Evolutionary conservation across 306 rosid genomes (phyloP).

Genomic region (Begonia peltatifolia): DNA sequence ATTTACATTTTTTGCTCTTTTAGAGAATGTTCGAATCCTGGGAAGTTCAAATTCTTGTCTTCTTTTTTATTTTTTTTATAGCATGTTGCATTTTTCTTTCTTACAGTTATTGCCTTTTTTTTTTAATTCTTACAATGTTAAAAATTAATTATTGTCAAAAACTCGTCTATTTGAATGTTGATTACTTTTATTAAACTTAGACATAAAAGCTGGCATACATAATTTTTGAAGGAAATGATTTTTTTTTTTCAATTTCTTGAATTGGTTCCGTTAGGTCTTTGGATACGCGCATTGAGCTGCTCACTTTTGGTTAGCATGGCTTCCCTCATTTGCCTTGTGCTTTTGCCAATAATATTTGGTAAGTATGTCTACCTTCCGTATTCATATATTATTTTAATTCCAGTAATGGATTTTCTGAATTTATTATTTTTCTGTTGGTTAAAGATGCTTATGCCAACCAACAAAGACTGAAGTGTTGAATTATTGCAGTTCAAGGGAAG

Average conservation of each 20-base stretch:
- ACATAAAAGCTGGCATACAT: too few relatives aligned
- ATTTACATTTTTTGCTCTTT: not conserved
- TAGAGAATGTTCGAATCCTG: not conserved
- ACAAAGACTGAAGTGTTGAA: slow-evolving; percentile 13
- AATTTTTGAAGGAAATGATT: too few relatives aligned
- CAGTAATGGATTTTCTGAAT: slow-evolving; percentile 3
- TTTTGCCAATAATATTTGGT: slow-evolving; percentile 80
- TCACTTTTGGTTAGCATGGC: slow-evolving; percentile 96
- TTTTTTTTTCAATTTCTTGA: too few relatives aligned
- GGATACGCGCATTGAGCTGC: slow-evolving; percentile 85
- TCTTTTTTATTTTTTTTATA: too few relatives aligned
- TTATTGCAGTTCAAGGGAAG: slow-evolving; percentile 81
- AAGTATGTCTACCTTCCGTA: slow-evolving; percentile 12
- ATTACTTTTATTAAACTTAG: too few relatives aligned
- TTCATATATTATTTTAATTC: slow-evolving; percentile 4
- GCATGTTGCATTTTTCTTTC: too few relatives aligned
- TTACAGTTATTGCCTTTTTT: too few relatives aligned
- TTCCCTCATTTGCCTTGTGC: slow-evolving; percentile 73
- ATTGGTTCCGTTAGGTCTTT: slow-evolving; percentile 36
- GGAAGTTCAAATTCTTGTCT: not conserved
- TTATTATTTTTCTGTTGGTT: not conserved
- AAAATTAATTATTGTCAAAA: too few relatives aligned
- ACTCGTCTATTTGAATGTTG: too few relatives aligned
- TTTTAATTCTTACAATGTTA: too few relatives aligned
- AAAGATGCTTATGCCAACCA: slow-evolving; percentile 6